phyloP scores from a whole-genome alignment of 208 protist genomes.

The Wallacemonas sp. region DNA sequence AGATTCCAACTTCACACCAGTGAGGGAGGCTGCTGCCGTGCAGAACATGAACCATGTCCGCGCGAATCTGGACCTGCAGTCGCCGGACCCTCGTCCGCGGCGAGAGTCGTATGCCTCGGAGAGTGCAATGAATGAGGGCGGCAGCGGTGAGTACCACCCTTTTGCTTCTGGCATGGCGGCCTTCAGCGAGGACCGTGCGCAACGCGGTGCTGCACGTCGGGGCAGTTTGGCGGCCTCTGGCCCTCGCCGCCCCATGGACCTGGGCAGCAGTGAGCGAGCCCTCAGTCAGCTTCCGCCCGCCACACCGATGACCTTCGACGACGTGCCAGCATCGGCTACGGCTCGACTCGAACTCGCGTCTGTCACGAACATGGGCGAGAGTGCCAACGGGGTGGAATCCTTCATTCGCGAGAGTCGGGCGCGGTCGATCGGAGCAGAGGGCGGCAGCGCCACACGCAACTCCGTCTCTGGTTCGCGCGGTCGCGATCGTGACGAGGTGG shows the following conservation, averaged over 20 bases:
- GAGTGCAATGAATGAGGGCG: neutral
- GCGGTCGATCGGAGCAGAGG: neutral
- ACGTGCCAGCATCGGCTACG: conserved; percentile 39
- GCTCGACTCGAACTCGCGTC: conserved; percentile 16
- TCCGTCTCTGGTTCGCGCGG: too few species aligned
- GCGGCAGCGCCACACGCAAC: neutral
- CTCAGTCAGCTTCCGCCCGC: neutral
- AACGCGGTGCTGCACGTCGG: neutral
- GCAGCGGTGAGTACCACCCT: neutral
- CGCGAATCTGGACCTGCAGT: conserved; percentile 1
- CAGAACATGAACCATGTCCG: neutral
- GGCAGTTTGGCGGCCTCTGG: conserved; percentile 1
- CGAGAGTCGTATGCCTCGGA: neutral
- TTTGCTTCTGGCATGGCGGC: neutral
- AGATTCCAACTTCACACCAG: neutral
- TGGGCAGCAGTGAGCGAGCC: neutral
- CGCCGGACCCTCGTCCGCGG: neutral
- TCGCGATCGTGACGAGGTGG: neutral
- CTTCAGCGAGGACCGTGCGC: neutral
- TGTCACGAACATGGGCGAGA: neutral
- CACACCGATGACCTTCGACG: conserved; percentile 27
- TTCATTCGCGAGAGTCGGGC: conserved; percentile 7
- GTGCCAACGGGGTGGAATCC: neutral
- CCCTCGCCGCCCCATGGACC: conserved; percentile 5
- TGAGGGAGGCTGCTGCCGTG: too few species aligned